phyloP scores from a whole-genome alignment of 371 early-diverging fungal species.

The Mortierella sp. region DNA sequence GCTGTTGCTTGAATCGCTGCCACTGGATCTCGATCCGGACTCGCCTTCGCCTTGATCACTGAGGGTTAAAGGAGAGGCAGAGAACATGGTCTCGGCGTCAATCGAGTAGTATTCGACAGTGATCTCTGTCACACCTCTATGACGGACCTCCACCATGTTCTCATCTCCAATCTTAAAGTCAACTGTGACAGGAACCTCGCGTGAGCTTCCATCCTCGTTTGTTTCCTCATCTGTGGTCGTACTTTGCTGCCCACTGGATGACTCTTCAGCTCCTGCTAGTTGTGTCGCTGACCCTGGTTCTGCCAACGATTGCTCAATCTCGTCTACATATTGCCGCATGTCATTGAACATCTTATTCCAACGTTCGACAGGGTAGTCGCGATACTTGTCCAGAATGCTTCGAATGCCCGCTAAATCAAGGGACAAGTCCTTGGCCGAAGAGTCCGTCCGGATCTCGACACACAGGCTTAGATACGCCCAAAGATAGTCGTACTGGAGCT shows the following conservation, averaged over 20 bases:
- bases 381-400: constrained; percentile 55
- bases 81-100: constrained; percentile 72
- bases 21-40: neutral
- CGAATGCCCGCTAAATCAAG: constrained; percentile 57
- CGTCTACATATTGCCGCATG: constrained; percentile 57
- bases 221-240: constrained; percentile 4
- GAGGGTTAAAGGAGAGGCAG: constrained; percentile 50
- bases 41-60: constrained; percentile 44
- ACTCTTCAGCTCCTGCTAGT: neutral
- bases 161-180: constrained; percentile 48
- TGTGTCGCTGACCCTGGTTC: neutral
- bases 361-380: constrained; percentile 52
- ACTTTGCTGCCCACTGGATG: neutral
- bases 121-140: constrained; percentile 57
- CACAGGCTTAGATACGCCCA: constrained; percentile 63
- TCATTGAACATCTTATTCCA: constrained; percentile 63
- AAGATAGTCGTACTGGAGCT: constrained; percentile 64
- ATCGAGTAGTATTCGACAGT: constrained; percentile 67
- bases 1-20: constrained; percentile 18
- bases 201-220: constrained; percentile 3
- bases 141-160: constrained; percentile 27
- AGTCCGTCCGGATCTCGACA: constrained; percentile 45
- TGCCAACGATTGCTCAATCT: constrained; percentile 48
- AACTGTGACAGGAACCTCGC: constrained; percentile 27
- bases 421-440: constrained; percentile 5